A percentile compares a stretch with the other conserved stretches of the same genome.
Conservation (phyloP, 306 rosid species). For the Rosa rugosa region DNA sequence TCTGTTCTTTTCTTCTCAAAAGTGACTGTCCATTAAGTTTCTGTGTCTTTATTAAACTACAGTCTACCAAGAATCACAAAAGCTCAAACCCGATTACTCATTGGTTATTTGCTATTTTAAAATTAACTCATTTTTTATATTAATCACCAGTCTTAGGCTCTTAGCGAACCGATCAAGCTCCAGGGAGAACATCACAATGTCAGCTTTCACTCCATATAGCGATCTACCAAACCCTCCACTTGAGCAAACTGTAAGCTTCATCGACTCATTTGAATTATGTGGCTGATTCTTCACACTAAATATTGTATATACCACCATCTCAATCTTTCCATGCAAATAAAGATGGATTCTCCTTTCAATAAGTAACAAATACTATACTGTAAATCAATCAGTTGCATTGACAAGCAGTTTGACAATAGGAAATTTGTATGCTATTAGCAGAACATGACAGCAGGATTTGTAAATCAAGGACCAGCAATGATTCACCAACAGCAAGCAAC, state of each 20-base stretch:
- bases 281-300: not conserved
- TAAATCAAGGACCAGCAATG: not conserved
- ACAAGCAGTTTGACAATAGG: slow-evolving; percentile 8
- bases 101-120: not conserved
- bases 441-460: slow-evolving; percentile 12
- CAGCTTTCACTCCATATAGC: not conserved
- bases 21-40: not conserved
- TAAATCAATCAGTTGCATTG: not conserved
- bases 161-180: not conserved
- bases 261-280: not conserved
- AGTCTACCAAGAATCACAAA: not conserved
- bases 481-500: slow-evolving; percentile 9
- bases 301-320: not conserved
- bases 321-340: not conserved
- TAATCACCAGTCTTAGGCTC: not conserved
- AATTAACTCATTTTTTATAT: not conserved
- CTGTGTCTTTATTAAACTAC: too few species aligned
- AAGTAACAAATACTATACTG: not conserved
- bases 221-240: not conserved
- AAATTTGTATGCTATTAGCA: not conserved
- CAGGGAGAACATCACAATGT: not conserved
- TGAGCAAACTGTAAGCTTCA: not conserved
- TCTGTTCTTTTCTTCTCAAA: not conserved
- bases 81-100: not conserved
- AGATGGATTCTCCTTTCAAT: not conserved